A percentile compares a stretch with the other conserved stretches of the same genome.
Evolutionary conservation across 805 yeast species (phyloP).

Genomic region (Ogataea corticis): DNA sequence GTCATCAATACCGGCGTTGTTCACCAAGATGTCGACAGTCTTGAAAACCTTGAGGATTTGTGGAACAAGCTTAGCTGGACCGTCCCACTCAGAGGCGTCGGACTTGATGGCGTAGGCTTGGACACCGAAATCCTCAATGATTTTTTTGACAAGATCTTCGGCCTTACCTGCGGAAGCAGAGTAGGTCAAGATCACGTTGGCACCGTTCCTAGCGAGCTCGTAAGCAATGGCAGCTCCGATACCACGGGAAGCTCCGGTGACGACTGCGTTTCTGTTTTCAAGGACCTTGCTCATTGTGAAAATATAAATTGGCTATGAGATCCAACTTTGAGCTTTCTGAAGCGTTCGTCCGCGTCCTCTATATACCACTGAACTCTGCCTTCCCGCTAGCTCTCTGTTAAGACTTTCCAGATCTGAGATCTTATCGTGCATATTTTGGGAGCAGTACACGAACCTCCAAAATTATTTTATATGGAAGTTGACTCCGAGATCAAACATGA

Average conservation of each 20-base stretch:
- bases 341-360: too few species aligned
- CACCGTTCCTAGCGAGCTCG: slow-evolving; percentile 20
- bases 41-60: slow-evolving; percentile 10
- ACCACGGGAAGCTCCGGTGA: slow-evolving; percentile 22
- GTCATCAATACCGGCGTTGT: slow-evolving; percentile 23
- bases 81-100: slow-evolving; percentile 9
- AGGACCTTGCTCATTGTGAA: slow-evolving; percentile 13
- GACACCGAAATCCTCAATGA: slow-evolving; percentile 8
- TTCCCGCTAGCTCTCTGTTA: background rate
- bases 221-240: slow-evolving; percentile 19
- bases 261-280: slow-evolving; percentile 16
- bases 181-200: slow-evolving; percentile 16
- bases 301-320: too few species aligned
- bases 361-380: background rate
- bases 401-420: background rate
- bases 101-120: slow-evolving; percentile 12
- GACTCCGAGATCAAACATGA: background rate
- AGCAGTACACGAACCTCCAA: background rate
- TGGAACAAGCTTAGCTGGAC: slow-evolving; percentile 8
- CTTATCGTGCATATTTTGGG: background rate
- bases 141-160: slow-evolving; percentile 6
- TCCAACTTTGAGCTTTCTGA: too few species aligned
- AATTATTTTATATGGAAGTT: background rate
- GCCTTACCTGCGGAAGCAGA: slow-evolving; percentile 8
- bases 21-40: slow-evolving; percentile 20